phyloP scores from a whole-genome alignment of 169 alveolate species.

The Cryptosporidium ubiquitum region DNA sequence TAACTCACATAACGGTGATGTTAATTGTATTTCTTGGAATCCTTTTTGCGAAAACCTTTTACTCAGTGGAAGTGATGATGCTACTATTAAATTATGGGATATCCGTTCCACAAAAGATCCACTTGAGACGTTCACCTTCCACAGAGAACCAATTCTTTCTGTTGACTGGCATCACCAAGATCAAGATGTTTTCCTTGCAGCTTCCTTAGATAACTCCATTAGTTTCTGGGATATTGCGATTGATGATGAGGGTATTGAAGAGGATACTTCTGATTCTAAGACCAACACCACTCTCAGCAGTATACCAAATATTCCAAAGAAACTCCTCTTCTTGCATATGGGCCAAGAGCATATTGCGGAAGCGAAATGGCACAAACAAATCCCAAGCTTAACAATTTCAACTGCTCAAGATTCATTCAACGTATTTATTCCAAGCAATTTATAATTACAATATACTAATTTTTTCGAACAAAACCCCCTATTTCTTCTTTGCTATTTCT shows the following conservation, averaged over 20 bases:
- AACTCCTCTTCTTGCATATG: constrained; percentile 62
- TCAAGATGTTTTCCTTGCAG: constrained; percentile 63
- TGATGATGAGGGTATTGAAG: constrained; percentile 32
- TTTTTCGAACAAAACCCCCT: neutral
- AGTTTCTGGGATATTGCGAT: constrained; percentile 72
- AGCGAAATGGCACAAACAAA: constrained; percentile 72
- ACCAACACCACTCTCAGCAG: neutral
- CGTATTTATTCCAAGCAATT: constrained; percentile 56
- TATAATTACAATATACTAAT: constrained; percentile 2
- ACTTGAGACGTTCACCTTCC: constrained; percentile 23
- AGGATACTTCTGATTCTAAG: neutral
- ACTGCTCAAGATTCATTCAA: constrained; percentile 71
- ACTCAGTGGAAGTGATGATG: constrained; percentile 68
- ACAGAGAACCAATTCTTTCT: constrained; percentile 58
- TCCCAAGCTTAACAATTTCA: constrained; percentile 59
- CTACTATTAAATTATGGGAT: constrained; percentile 59
- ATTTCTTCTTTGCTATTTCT: neutral
- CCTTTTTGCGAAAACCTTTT: constrained; percentile 54
- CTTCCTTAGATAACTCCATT: constrained; percentile 66
- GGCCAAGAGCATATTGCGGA: constrained; percentile 74
- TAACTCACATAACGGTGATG: constrained; percentile 63
- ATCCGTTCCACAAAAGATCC: constrained; percentile 34
- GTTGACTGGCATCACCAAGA: constrained; percentile 63
- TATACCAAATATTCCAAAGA: constrained; percentile 22
- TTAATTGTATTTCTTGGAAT: constrained; percentile 69